Evolutionary conservation across 2,329 filamentous ascomycete species (phyloP), one percentile per base, ranked within the genome.

Genomic region (Aspergillus flavus): DNA sequence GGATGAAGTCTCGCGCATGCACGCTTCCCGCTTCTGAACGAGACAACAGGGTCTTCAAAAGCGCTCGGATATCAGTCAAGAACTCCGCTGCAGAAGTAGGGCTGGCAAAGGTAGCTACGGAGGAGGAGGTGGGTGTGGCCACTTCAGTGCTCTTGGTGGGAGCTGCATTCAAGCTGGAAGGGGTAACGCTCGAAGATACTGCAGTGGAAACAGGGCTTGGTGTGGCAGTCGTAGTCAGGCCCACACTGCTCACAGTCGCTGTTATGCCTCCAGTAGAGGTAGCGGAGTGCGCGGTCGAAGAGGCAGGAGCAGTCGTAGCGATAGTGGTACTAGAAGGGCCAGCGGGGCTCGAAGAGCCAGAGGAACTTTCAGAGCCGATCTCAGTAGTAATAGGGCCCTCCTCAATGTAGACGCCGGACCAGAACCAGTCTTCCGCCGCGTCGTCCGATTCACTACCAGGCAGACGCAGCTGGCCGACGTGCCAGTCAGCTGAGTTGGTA

Each of bases 321-420:
- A 16, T 21, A 3, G 50, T 9, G 16, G 28, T 11, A 23, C 32
- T 36, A 12, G 28, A 32, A 6, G 28, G 0, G 50, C 50, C 19
- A n/a, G 11, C 2, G 50, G 30, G 11, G 28, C 32, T 36, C 2
- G 19, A 19, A 23, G 50, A 36, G 50, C 30, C 32, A 1, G 28
- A 32, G n/a, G 50, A 54, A 4, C 50, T 54, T 3, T 4, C 10
- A 1, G 50, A 54, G 3, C 50, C 50, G 5, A 54, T 54, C 19
- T 54, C 30, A 3, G 26, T 36, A 10, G 30, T 54, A 16, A 54
- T 54, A 23, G 50, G 50, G 16, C 23, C 87, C 53, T 79, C 83
- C 82, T 92, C 90, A 55, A 92, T 82, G 70, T 91, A 92, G 4
- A 91, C 87, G 10, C 90, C 89, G 4, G 86, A 89, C 78, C 91